phyloP scores from a whole-genome alignment of 345 rosid species.

The Syzygium aqueum region DNA sequence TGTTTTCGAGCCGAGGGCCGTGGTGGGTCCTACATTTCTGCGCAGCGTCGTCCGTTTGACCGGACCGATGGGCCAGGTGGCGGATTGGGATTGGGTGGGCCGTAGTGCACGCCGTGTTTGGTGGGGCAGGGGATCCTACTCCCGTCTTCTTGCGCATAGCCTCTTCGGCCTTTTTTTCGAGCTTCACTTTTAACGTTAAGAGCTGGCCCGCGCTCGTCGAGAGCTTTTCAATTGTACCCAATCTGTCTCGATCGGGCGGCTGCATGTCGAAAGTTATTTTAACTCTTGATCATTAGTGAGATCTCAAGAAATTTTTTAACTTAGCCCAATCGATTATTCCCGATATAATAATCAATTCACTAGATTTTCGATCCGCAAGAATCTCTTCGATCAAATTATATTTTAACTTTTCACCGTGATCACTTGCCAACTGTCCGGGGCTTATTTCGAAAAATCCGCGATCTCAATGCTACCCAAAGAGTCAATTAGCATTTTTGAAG shows the following conservation, averaged over 20 bases:
- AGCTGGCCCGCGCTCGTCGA: background rate
- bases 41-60: background rate
- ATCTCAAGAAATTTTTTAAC: background rate
- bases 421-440: accelerated
- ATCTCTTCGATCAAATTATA: background rate
- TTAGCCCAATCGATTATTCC: background rate
- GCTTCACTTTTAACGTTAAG: background rate
- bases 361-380: background rate
- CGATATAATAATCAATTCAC: background rate
- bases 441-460: background rate
- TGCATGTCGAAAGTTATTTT: background rate
- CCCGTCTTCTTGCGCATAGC: background rate
- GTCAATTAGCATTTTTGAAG: background rate
- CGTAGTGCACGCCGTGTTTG: background rate
- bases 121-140: background rate
- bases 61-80: background rate
- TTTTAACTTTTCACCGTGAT: background rate
- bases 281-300: background rate
- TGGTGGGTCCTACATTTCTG: background rate
- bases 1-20: background rate
- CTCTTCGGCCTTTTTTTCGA: background rate
- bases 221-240: background rate
- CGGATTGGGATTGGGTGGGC: background rate
- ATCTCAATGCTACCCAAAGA: background rate
- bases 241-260: background rate